phyloP scores from a whole-genome alignment of 2,329 filamentous ascomycete genomes.

The Claviceps paspali region DNA sequence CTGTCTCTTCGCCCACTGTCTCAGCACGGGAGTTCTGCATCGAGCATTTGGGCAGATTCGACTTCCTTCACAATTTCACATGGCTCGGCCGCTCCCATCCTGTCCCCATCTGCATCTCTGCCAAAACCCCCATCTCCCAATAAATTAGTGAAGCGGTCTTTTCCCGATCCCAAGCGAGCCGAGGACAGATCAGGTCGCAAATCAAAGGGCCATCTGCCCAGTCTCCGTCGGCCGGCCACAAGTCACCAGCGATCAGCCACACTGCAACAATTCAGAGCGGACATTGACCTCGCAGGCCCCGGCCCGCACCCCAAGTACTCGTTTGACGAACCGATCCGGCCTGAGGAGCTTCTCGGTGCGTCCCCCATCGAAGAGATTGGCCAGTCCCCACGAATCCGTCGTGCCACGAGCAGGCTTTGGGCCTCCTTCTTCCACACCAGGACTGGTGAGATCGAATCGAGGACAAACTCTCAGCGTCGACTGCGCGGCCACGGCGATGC shows the following conservation, averaged over 20 bases:
- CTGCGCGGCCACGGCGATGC: slow-evolving; percentile 11
- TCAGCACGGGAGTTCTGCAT: slow-evolving; percentile 47
- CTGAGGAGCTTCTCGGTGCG: slow-evolving; percentile 15
- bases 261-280: slow-evolving; percentile 37
- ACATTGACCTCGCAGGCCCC: slow-evolving; percentile 13
- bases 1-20: slow-evolving; percentile 51
- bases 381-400: slow-evolving; percentile 4
- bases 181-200: slow-evolving; percentile 29
- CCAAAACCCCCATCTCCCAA: slow-evolving; percentile 44
- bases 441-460: slow-evolving; percentile 14
- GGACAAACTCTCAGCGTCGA: slow-evolving; percentile 10
- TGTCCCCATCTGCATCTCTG: slow-evolving; percentile 24
- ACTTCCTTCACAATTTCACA: slow-evolving; percentile 51
- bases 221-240: slow-evolving; percentile 58
- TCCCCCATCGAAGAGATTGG: slow-evolving; percentile 12
- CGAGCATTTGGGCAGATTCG: slow-evolving; percentile 50
- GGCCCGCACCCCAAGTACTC: slow-evolving; percentile 17
- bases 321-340: slow-evolving; percentile 19
- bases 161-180: slow-evolving; percentile 31
- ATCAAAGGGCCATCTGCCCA: slow-evolving; percentile 46
- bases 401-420: slow-evolving; percentile 20
- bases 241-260: slow-evolving; percentile 65
- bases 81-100: slow-evolving; percentile 50
- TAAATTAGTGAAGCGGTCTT: slow-evolving; percentile 61
- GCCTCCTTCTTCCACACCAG: slow-evolving; percentile 41